Evolutionary conservation across 2,329 filamentous ascomycete species (phyloP), one percentile per base, ranked within the genome.

Genomic region (Fusarium sp.): DNA sequence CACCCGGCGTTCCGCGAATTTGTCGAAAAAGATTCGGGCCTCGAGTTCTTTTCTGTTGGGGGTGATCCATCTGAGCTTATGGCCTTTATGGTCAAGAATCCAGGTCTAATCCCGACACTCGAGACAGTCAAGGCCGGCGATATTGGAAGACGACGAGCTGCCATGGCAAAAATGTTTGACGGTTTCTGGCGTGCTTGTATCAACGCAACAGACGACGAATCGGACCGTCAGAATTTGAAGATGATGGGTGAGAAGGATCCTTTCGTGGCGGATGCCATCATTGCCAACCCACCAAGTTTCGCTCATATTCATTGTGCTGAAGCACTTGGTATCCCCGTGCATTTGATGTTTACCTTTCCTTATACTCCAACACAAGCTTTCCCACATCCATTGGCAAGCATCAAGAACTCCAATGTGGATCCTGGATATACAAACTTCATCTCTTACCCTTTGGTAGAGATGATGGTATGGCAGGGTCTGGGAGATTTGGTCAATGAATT

Each of bases 381-480:
- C 68, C 91, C 92, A 0, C 92, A 95, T 75, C 92, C 93, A 0
- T 78, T 95, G 50, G 92, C 92, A 11, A 93, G 89, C 74, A 91
- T 95, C 78, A 92, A 91, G 74, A 86, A 86, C 63, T 89, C 86
- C 17, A 93, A 93, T 68, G 87, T 93, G 10, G 91, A 94, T 72
- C 84, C 87, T 2, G 88, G 88, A 20, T 92, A 93, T 75, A 89
- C 90, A 14, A 96, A 95, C 78, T 94, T 93, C 75, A 93, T 95
- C 77, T 91, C 88, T 3, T 96, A 95, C 75, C 90, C 91, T 0
- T 80, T 95, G 36, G 91, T 95, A 2, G 92, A 95, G 76, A 91
- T 93, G 88, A 93, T 95, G 86, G 92, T 94, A 2, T 97, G 94
- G 94, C 94, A 97, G 78, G 95, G 94, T 0, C 83, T 95, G 1